Evolutionary conservation across 169 alveolate genomes (phyloP), one percentile per base, ranked within the genome.

Genomic region (Eimeria falciformis): DNA sequence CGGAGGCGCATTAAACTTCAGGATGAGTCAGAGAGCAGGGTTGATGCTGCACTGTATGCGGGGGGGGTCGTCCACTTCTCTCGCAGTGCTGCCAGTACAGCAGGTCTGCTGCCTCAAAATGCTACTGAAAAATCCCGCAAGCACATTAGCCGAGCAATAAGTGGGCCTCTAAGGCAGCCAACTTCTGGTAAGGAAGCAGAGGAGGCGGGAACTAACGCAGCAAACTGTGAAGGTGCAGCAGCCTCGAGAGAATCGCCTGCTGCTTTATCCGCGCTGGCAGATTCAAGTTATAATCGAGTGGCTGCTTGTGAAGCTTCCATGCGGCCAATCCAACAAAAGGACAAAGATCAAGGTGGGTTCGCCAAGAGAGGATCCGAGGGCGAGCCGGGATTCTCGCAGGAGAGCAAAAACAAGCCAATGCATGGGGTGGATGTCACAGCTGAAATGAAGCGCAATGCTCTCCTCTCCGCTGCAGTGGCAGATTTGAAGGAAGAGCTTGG

Each of bases 21-120:
- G n/a, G 66, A 75, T 23, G 84, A 21, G 21, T 56, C 84, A 43
- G 84, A 75, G 40, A 47, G 40, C 65, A 75, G 37, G 21, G 12
- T 75, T 21, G 84, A 75, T 45, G 84, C 62, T 43, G 84, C 65
- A 40, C n/a, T 45, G 21, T 75, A 75, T 45, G 84, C 84, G 25
- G 84, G 84, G 3, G 84, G 84, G 17, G 45, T 75, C 62, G 40
- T 75, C 45, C 84, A 75, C 12, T 75, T 75, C 37, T 12, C 84
- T 12, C 62, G 55, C 2, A 75, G 66, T 5, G 84, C 84, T 43
- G 84, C 84, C 14, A 25, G 66, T 14, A 21, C 84, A 37, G 40
- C 84, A 21, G 40, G 46, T 14, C 62, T 75, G 5, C 50, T 75
- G 3, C 53, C 82, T 69, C 17, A n/a, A n/a, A n/a, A n/a, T n/a